These are phyloP conservation scores for Dujonia santamariae DNA, from an alignment of 1,139 yeast species.

Conservation along the genomic window DNA sequence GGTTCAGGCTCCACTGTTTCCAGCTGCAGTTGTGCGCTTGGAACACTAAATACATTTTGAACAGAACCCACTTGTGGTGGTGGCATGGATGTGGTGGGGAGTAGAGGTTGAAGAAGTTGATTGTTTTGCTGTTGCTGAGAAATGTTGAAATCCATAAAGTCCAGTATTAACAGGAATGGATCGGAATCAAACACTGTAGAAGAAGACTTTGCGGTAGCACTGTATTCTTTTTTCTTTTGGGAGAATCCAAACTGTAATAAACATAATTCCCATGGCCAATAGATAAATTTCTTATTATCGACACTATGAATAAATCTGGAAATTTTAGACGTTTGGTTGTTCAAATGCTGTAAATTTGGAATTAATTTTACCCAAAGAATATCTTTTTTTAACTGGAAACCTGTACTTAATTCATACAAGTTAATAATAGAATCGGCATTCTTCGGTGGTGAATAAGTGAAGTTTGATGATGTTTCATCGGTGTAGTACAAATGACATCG, in stretches of 20 bases:
- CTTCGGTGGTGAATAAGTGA: constrained; percentile 47
- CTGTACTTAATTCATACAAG: constrained; percentile 53
- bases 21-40: too few relatives aligned
- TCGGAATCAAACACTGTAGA: constrained; percentile 13
- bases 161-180: constrained; percentile 34
- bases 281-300: constrained; percentile 53
- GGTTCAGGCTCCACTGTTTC: too few relatives aligned
- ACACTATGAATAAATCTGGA: constrained; percentile 52
- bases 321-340: constrained; percentile 64
- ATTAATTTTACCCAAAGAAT: constrained; percentile 62
- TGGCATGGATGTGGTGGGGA: too few relatives aligned
- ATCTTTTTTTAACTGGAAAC: constrained; percentile 31
- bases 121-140: too few relatives aligned
- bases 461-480: constrained; percentile 34
- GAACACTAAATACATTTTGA: too few relatives aligned
- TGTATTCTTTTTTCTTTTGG: constrained; percentile 15
- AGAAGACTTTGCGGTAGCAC: not conserved
- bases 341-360: constrained; percentile 66
- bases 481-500: constrained; percentile 59
- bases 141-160: constrained; percentile 35
- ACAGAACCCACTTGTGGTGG: too few relatives aligned
- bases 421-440: constrained; percentile 47
- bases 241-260: constrained; percentile 54
- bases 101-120: too few relatives aligned
- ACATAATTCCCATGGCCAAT: constrained; percentile 73